Evolutionary conservation across 768 basidiomycete species (phyloP).

Genomic region (Sporobolomyces roseus): DNA sequence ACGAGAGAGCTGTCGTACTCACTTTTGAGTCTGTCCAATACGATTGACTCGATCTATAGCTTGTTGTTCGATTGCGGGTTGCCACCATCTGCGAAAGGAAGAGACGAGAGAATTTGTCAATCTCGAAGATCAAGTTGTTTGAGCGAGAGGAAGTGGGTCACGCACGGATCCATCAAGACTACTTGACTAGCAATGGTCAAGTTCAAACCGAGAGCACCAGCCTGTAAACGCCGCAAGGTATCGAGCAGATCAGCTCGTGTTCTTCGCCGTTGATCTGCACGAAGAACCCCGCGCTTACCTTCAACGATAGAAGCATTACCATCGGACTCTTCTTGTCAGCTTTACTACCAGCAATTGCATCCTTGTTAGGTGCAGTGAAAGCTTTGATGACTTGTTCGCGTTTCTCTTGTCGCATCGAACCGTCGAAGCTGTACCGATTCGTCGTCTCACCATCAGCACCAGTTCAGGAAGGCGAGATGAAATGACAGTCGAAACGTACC

Average conservation of each 20-base stretch:
- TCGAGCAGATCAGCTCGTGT: too few species aligned
- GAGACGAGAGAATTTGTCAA: neutral
- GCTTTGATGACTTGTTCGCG: constrained; percentile 41
- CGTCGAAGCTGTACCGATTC: constrained; percentile 34
- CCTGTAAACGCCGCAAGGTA: constrained; percentile 1
- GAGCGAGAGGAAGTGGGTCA: too few species aligned
- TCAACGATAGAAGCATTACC: constrained; percentile 45
- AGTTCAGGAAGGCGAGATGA: too few species aligned
- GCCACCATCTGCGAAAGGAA: constrained; percentile 38
- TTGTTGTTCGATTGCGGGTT: constrained; percentile 42
- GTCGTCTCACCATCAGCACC: neutral
- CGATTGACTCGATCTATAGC: constrained; percentile 46
- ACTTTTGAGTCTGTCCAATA: constrained; percentile 42
- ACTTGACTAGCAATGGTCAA: constrained; percentile 43
- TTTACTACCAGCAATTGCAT: constrained; percentile 11
- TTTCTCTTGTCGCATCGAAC: constrained; percentile 40
- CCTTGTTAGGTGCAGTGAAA: constrained; percentile 38
- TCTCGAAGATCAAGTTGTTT: too few species aligned
- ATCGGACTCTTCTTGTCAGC: constrained; percentile 33
- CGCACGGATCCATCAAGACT: constrained; percentile 44
- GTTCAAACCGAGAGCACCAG: constrained; percentile 45
- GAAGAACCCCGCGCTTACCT: constrained; percentile 15
- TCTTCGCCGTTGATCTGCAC: too few species aligned
- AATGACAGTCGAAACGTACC: constrained; percentile 6
- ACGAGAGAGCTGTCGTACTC: neutral